phyloP scores from a whole-genome alignment of 176 grass and related monocot species.

The Cocos nucifera region DNA sequence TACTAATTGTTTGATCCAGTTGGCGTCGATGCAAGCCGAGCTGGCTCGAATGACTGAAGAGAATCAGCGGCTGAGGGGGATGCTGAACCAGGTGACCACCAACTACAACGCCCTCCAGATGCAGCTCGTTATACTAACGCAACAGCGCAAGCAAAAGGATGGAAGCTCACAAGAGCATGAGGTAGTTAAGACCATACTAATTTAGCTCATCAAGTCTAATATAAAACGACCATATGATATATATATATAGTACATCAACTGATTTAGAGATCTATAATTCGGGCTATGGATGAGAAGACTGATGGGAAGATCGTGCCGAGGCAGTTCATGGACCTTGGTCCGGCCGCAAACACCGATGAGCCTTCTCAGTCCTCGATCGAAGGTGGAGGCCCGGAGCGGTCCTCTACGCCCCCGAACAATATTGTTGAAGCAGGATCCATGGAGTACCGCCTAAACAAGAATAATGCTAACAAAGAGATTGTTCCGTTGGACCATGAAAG shows the following conservation, averaged over 20 bases:
- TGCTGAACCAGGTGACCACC: conserved; percentile 57
- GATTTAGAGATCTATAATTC: background rate
- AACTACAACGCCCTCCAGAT: conserved; percentile 84
- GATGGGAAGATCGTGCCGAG: conserved; percentile 30
- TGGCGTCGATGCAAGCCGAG: conserved; percentile 52
- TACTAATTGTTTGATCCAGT: conserved; percentile 21
- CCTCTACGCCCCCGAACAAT: conserved; percentile 21
- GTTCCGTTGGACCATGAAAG: conserved; percentile 15
- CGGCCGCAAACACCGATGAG: conserved; percentile 21
- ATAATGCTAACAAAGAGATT: conserved; percentile 14
- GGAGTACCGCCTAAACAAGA: no score
- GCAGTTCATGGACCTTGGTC: conserved; percentile 45
- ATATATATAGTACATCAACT: no score
- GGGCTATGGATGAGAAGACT: conserved; percentile 9
- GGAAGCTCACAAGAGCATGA: conserved; percentile 10
- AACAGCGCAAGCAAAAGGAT: conserved; percentile 28
- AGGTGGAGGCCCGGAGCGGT: conserved; percentile 39
- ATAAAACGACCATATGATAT: no score
- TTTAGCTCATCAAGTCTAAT: no score
- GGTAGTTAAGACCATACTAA: conserved; percentile 2
- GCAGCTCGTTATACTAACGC: conserved; percentile 62
- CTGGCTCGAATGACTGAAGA: conserved; percentile 72
- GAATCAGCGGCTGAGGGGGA: conserved; percentile 66
- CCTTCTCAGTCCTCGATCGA: conserved; percentile 74
- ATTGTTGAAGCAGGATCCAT: no score